These are phyloP conservation scores for Brasilioporus rufonigricans DNA, from an alignment of 768 basidiomycete species.

Conservation along the genomic window DNA sequence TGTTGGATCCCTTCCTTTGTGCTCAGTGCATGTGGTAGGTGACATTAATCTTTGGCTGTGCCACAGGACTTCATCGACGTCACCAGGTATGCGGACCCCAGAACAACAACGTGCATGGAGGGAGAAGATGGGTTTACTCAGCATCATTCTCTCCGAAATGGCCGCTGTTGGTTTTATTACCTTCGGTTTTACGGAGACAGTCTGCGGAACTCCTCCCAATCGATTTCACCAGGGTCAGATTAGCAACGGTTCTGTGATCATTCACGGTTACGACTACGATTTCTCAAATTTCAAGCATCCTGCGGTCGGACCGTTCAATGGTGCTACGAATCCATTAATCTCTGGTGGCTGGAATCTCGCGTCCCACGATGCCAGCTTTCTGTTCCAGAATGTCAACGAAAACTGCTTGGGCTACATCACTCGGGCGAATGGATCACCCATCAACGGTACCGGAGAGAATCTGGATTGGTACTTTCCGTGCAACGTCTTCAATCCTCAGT, in stretches of 20 bases:
- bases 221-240: constrained; percentile 80
- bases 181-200: constrained; percentile 94
- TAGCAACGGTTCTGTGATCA: constrained; percentile 79
- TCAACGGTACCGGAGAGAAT: constrained; percentile 55
- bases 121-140: constrained; percentile 94
- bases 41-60: background rate
- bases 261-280: constrained; percentile 94
- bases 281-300: constrained; percentile 88
- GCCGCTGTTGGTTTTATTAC: constrained; percentile 95
- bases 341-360: constrained; percentile 72
- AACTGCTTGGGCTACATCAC: constrained; percentile 79
- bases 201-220: constrained; percentile 85
- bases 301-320: constrained; percentile 65
- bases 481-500: constrained; percentile 80
- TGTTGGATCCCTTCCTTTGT: constrained; percentile 78
- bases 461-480: constrained; percentile 98
- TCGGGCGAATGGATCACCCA: constrained; percentile 65
- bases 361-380: constrained; percentile 88
- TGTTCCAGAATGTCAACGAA: constrained; percentile 91
- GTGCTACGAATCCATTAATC: constrained; percentile 79
- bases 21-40: constrained; percentile 75
- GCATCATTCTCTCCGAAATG: constrained; percentile 81
- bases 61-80: constrained; percentile 9
- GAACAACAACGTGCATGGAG: constrained; percentile 97
- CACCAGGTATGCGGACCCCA: constrained; percentile 77